These are phyloP conservation scores for Curvularia verruculosa DNA, from an alignment of 2,329 filamentous ascomycete species.

Conservation along the genomic window DNA sequence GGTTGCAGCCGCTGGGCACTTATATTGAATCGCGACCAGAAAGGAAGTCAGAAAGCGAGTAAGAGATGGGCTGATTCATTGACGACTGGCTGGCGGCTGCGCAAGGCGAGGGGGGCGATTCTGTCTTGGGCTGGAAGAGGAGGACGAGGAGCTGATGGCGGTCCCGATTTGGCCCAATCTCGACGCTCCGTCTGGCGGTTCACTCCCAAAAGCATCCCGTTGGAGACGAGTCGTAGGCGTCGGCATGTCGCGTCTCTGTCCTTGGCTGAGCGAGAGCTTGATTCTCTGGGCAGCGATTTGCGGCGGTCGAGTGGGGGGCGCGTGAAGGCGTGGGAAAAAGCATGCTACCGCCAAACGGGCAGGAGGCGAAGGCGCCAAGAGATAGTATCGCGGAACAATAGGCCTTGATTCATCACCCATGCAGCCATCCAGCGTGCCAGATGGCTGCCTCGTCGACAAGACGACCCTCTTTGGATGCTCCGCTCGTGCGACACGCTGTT, in stretches of 20 bases:
- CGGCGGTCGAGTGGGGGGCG: conserved; percentile 3
- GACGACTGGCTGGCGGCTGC: neutral
- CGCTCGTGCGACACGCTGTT: conserved; percentile 12
- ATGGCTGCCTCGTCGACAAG: neutral
- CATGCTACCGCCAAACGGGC: conserved; percentile 19
- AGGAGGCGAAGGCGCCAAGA: conserved; percentile 24
- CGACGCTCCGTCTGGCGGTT: neutral
- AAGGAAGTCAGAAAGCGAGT: neutral
- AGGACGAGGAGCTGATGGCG: neutral
- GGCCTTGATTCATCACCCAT: conserved; percentile 10
- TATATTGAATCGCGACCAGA: conserved; percentile 5
- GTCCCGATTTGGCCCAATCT: neutral
- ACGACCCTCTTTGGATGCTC: conserved; percentile 2
- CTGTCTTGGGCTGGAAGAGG: too few relatives aligned
- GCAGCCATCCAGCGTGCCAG: conserved; percentile 4
- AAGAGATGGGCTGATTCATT: neutral
- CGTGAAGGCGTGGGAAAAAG: conserved; percentile 4
- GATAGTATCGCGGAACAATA: conserved; percentile 13
- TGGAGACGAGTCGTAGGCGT: neutral
- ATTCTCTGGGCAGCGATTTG: conserved; percentile 4
- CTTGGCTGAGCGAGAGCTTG: neutral
- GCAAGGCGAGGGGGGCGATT: neutral
- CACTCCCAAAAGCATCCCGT: neutral
- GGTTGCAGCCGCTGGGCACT: neutral
- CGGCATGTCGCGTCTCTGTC: conserved; percentile 1